These are phyloP conservation scores for Xylariaceae sp. DNA, from an alignment of 2,329 filamentous ascomycete species.

Conservation along the genomic window DNA sequence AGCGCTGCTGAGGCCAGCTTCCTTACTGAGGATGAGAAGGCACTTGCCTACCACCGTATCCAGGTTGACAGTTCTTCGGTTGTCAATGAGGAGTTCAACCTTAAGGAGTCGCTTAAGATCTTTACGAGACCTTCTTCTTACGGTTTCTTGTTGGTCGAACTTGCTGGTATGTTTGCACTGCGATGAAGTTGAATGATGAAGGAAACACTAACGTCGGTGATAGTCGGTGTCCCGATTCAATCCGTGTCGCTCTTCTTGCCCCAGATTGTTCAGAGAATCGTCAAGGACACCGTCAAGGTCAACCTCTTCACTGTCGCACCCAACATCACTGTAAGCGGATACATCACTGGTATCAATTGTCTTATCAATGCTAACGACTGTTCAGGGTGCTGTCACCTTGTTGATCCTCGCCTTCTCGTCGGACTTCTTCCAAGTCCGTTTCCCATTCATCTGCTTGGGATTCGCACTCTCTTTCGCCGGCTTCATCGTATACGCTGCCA, in stretches of 20 bases:
- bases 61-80: slow-evolving; percentile 66
- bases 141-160: slow-evolving; percentile 48
- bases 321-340: slow-evolving; percentile 51
- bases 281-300: slow-evolving; percentile 51
- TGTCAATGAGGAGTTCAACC: slow-evolving; percentile 48
- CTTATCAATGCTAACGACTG: slow-evolving; percentile 1
- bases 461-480: slow-evolving; percentile 71
- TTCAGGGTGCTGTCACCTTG: slow-evolving; percentile 61
- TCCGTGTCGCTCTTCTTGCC: slow-evolving; percentile 51
- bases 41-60: slow-evolving; percentile 66
- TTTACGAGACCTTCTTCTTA: slow-evolving; percentile 47
- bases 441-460: slow-evolving; percentile 68
- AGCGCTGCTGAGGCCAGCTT: slow-evolving; percentile 61
- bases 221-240: slow-evolving; percentile 52
- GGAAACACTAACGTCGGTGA: slow-evolving; percentile 1
- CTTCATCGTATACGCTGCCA: slow-evolving; percentile 72
- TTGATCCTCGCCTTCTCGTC: slow-evolving; percentile 67
- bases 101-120: slow-evolving; percentile 47
- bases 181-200: neutral
- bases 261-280: slow-evolving; percentile 48
- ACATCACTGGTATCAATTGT: no score
- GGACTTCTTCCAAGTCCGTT: slow-evolving; percentile 60
- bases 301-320: slow-evolving; percentile 80
- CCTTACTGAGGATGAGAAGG: slow-evolving; percentile 59
- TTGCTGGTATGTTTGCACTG: slow-evolving; percentile 27